Conservation (phyloP, 345 rosid genomes). For the Ricinus communis region DNA sequence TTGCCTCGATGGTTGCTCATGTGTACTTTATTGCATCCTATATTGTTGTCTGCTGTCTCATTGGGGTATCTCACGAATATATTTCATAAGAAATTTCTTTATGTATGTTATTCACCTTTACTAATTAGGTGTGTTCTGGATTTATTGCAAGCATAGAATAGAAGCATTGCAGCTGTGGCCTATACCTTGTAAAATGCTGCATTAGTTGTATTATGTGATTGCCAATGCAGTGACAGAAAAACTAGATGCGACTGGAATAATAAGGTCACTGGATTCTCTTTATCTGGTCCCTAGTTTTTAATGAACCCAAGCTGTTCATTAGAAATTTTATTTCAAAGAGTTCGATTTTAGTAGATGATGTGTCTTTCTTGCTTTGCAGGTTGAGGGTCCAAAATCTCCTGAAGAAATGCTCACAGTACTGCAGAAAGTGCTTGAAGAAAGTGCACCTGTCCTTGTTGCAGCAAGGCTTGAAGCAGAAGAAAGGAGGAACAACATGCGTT, state of each 20-base stretch:
- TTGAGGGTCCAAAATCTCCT: slow-evolving; percentile 88
- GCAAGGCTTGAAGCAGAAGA: slow-evolving; percentile 95
- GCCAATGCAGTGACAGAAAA: neutral
- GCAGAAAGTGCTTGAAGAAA: slow-evolving; percentile 94
- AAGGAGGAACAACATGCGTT: slow-evolving; percentile 69
- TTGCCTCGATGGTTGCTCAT: neutral
- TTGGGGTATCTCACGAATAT: neutral
- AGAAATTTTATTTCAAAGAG: neutral
- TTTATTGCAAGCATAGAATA: neutral
- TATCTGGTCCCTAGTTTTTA: neutral
- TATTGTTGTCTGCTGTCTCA: neutral
- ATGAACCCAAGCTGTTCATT: neutral
- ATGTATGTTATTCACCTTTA: neutral
- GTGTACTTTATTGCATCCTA: neutral
- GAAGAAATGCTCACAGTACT: slow-evolving; percentile 70
- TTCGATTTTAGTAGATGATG: neutral
- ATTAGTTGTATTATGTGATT: neutral
- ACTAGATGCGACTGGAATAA: neutral
- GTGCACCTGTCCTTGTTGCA: slow-evolving; percentile 77
- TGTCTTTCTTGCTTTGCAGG: slow-evolving; percentile 40
- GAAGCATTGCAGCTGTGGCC: neutral
- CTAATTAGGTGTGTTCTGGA: neutral
- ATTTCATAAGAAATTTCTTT: neutral
- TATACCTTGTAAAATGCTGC: neutral
- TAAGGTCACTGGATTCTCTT: neutral